A percentile compares a stretch with the other conserved stretches of the same genome.
Conservation (phyloP, 306 rosid species). For the Benincasa hispida region DNA sequence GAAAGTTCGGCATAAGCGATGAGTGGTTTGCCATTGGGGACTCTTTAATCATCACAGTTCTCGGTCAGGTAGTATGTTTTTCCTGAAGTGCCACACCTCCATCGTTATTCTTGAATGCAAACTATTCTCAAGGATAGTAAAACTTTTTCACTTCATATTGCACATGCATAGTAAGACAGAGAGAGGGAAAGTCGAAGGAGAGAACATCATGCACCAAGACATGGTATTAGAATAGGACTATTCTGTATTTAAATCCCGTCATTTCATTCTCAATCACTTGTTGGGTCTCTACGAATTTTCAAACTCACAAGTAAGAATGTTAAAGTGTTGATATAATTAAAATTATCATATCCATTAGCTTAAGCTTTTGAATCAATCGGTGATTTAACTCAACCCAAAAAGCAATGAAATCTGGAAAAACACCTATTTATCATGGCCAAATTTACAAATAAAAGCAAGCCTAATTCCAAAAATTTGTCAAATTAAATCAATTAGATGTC, state of each 20-base stretch:
- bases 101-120: background rate
- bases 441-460: background rate
- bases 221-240: too few relatives aligned
- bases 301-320: too few relatives aligned
- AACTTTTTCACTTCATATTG: conserved; percentile 5
- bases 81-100: background rate
- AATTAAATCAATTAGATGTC: background rate
- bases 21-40: conserved; percentile 99
- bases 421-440: background rate
- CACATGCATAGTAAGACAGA: background rate
- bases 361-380: too few relatives aligned
- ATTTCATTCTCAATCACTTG: too few relatives aligned
- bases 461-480: background rate
- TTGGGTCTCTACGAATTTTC: too few relatives aligned
- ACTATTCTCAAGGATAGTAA: background rate
- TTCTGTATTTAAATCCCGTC: too few relatives aligned
- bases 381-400: conserved; percentile 25
- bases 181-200: background rate
- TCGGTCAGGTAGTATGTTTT: conserved; percentile 59
- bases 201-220: too few relatives aligned
- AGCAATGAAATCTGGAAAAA: conserved; percentile 27
- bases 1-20: conserved; percentile 67
- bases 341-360: too few relatives aligned
- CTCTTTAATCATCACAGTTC: conserved; percentile 86
- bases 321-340: too few relatives aligned